These are phyloP conservation scores for Exophiala calicioides DNA, from an alignment of 2,329 filamentous ascomycete species.

Conservation along the genomic window DNA sequence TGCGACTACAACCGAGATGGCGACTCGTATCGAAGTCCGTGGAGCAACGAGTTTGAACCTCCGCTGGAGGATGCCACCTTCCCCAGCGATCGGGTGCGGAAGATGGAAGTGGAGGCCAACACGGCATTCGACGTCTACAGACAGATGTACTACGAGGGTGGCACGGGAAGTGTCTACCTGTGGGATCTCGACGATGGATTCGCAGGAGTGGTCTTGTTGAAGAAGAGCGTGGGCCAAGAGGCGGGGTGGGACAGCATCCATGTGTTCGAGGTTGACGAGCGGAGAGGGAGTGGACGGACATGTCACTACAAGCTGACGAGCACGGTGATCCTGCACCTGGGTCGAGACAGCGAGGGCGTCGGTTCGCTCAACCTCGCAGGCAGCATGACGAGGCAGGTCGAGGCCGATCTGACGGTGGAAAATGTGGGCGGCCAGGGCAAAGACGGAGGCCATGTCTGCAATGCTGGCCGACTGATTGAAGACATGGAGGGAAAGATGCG, in stretches of 20 bases:
- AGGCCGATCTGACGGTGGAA: conserved; percentile 86
- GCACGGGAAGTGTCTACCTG: conserved; percentile 85
- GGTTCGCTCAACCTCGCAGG: conserved; percentile 90
- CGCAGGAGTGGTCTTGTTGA: conserved; percentile 89
- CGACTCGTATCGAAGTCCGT: conserved; percentile 96
- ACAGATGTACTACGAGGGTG: conserved; percentile 91
- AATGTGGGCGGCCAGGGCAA: conserved; percentile 42
- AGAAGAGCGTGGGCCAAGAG: conserved; percentile 67
- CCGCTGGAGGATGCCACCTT: conserved; percentile 83
- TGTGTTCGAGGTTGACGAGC: conserved; percentile 94
- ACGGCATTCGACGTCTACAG: conserved; percentile 96
- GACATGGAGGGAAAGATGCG: conserved; percentile 99
- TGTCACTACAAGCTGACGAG: conserved; percentile 98
- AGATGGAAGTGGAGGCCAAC: conserved; percentile 92
- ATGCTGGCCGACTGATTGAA: conserved; percentile 91
- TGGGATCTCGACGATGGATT: conserved; percentile 99
- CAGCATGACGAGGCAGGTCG: conserved; percentile 97
- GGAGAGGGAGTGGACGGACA: conserved; percentile 64
- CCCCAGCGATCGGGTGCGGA: conserved; percentile 84
- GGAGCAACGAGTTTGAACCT: conserved; percentile 98
- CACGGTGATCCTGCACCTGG: conserved; percentile 87
- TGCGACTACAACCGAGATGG: conserved; percentile 99
- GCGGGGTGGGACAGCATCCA: conserved; percentile 98
- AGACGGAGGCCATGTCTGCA: conserved; percentile 91
- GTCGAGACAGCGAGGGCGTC: conserved; percentile 59